Evolutionary conservation across 2,329 filamentous ascomycete species (phyloP).

Genomic region (Salinomyces thailandicus): DNA sequence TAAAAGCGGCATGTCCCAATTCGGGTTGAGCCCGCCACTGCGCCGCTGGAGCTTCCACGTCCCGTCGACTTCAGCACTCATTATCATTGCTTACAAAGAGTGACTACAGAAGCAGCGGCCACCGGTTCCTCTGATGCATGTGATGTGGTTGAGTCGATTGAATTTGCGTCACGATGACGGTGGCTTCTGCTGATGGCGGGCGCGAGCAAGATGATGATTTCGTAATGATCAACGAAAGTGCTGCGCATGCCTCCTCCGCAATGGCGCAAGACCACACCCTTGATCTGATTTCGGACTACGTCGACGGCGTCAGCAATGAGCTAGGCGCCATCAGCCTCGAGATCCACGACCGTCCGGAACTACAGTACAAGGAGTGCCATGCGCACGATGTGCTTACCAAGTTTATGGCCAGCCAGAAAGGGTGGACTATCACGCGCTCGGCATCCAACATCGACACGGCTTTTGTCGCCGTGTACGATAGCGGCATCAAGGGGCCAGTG

Average conservation of each 20-base stretch:
- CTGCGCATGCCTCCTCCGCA: background rate
- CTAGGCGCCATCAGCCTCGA: conserved; percentile 40
- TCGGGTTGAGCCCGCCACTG: no score
- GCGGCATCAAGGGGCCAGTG: conserved; percentile 33
- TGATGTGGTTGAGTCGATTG: no score
- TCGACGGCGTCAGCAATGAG: conserved; percentile 30
- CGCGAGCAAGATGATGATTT: no score
- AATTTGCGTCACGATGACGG: no score
- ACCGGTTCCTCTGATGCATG: no score
- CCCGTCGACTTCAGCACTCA: no score
- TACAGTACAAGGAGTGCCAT: conserved; percentile 39
- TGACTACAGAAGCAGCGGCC: no score
- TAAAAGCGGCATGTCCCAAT: no score
- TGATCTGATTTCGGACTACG: conserved; percentile 28
- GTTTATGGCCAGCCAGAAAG: conserved; percentile 33
- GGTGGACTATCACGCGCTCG: conserved; percentile 42
- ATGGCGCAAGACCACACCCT: conserved; percentile 4
- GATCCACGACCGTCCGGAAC: conserved; percentile 44
- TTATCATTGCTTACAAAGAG: no score
- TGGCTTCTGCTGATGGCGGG: no score
- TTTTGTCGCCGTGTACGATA: conserved; percentile 43
- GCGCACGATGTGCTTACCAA: conserved; percentile 42
- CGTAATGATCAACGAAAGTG: background rate
- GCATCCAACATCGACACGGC: conserved; percentile 45
- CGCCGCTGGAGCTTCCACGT: no score